Evolutionary conservation across 2,329 filamentous ascomycete species (phyloP).

Genomic region (Dothideomycetes sp.): DNA sequence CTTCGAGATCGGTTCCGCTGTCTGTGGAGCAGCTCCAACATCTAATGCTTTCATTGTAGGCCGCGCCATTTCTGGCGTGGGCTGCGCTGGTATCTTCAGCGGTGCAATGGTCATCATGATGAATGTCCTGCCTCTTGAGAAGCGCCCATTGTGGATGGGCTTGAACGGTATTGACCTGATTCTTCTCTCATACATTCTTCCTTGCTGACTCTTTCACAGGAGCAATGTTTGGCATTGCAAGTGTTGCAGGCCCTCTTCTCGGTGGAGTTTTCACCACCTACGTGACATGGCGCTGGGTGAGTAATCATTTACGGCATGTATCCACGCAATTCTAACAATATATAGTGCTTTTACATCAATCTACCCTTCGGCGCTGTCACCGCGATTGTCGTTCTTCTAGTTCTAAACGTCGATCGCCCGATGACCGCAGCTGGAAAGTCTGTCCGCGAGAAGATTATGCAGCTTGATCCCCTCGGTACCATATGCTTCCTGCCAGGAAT

Average conservation of each 20-base stretch:
- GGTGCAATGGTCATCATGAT: slow-evolving; percentile 38
- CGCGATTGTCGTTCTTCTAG: slow-evolving; percentile 7
- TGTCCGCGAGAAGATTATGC: slow-evolving; percentile 22
- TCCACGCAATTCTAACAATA: neutral
- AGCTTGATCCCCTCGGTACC: slow-evolving; percentile 37
- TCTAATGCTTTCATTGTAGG: slow-evolving; percentile 40
- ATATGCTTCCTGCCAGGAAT: slow-evolving; percentile 36
- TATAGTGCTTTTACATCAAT: slow-evolving; percentile 37
- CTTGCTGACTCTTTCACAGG: neutral
- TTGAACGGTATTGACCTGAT: slow-evolving; percentile 25
- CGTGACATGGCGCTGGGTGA: slow-evolving; percentile 35
- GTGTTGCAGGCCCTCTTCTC: slow-evolving; percentile 36
- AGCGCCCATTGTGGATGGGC: slow-evolving; percentile 38
- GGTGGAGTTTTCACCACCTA: slow-evolving; percentile 27
- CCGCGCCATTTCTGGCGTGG: slow-evolving; percentile 39
- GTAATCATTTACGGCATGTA: slow-evolving; percentile 34
- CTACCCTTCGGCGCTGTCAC: slow-evolving; percentile 39
- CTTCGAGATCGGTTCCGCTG: slow-evolving; percentile 41
- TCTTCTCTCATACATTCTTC: neutral
- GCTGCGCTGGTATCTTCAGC: slow-evolving; percentile 38
- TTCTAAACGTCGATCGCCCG: slow-evolving; percentile 4
- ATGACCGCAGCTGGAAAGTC: slow-evolving; percentile 2
- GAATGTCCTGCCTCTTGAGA: slow-evolving; percentile 31
- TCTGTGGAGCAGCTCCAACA: slow-evolving; percentile 41
- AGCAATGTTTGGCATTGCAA: slow-evolving; percentile 38